phyloP scores from a whole-genome alignment of 2,329 filamentous ascomycete species.

The Chaetomiaceae sp. region DNA sequence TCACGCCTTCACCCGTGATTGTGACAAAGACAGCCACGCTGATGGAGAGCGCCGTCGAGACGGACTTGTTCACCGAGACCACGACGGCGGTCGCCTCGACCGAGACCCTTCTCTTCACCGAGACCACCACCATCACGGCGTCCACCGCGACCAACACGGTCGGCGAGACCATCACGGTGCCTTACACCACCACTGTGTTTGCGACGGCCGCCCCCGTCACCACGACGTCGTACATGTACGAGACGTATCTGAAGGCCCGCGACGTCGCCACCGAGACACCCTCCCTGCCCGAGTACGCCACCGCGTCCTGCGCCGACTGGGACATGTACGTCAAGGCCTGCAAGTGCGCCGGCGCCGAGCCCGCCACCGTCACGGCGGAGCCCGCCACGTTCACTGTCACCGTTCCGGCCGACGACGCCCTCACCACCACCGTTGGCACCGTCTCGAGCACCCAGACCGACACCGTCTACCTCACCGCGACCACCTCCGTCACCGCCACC shows the following conservation, averaged over 20 bases:
- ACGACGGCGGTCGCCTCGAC: slow-evolving; percentile 9
- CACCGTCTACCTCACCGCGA: neutral
- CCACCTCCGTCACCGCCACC: neutral
- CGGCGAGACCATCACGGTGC: slow-evolving; percentile 8
- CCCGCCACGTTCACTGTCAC: slow-evolving; percentile 1
- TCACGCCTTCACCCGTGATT: slow-evolving; percentile 5
- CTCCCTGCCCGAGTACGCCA: neutral
- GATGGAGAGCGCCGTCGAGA: slow-evolving; percentile 7
- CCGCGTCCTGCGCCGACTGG: neutral
- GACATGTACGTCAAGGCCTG: neutral
- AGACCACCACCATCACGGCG: neutral
- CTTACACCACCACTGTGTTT: neutral
- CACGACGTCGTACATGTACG: neutral
- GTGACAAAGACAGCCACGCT: slow-evolving; percentile 7
- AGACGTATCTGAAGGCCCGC: neutral
- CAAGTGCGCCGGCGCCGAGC: neutral
- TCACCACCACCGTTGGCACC: slow-evolving; percentile 3
- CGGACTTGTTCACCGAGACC: slow-evolving; percentile 12
- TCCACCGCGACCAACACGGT: slow-evolving; percentile 4
- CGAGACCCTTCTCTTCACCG: slow-evolving; percentile 7
- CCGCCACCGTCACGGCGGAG: neutral
- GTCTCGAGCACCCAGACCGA: slow-evolving; percentile 7
- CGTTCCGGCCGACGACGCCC: neutral
- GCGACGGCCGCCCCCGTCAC: neutral
- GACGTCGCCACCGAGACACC: neutral